A percentile compares a stretch with the other conserved stretches of the same genome.
phyloP scores from a whole-genome alignment of 2,329 filamentous ascomycete species.

The Trichoderma sp. region DNA sequence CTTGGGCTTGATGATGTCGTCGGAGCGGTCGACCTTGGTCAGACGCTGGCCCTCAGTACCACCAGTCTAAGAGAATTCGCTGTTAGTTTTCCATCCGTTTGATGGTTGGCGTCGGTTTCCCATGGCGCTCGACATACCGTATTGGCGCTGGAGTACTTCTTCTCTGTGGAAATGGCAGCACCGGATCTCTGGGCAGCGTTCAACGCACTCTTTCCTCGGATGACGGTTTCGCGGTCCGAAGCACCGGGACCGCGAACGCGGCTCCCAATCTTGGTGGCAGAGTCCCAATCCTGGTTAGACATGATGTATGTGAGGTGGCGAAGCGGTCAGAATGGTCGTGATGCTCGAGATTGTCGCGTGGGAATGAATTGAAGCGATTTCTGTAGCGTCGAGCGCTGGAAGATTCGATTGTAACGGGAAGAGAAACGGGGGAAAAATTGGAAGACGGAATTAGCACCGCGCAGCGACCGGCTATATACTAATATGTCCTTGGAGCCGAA shows the following conservation, averaged over 20 bases:
- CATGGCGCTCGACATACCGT: slow-evolving; percentile 35
- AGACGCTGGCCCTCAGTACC: slow-evolving; percentile 80
- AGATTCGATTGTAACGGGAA: background rate
- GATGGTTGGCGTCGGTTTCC: background rate
- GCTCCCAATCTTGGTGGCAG: slow-evolving; percentile 89
- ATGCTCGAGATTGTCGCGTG: slow-evolving; percentile 28
- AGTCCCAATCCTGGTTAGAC: slow-evolving; percentile 67
- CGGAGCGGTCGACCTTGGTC: slow-evolving; percentile 94
- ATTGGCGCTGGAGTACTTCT: slow-evolving; percentile 81
- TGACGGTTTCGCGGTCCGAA: slow-evolving; percentile 74
- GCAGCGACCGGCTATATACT: background rate
- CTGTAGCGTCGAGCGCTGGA: background rate
- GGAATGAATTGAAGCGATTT: slow-evolving; percentile 23
- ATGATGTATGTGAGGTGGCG: slow-evolving; percentile 44
- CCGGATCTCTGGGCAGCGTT: slow-evolving; percentile 88
- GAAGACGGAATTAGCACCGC: background rate
- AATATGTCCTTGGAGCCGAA: background rate
- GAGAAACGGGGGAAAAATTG: background rate
- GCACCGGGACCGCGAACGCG: slow-evolving; percentile 68
- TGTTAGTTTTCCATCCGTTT: slow-evolving; percentile 21
- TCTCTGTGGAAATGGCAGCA: slow-evolving; percentile 76
- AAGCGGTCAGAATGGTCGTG: slow-evolving; percentile 26
- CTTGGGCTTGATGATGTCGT: slow-evolving; percentile 97
- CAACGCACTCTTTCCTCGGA: slow-evolving; percentile 76
- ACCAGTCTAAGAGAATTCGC: slow-evolving; percentile 25